Base-by-base conservation (phyloP, 1,284 basidiomycete genomes). In the Dichomitus squalens region DNA sequence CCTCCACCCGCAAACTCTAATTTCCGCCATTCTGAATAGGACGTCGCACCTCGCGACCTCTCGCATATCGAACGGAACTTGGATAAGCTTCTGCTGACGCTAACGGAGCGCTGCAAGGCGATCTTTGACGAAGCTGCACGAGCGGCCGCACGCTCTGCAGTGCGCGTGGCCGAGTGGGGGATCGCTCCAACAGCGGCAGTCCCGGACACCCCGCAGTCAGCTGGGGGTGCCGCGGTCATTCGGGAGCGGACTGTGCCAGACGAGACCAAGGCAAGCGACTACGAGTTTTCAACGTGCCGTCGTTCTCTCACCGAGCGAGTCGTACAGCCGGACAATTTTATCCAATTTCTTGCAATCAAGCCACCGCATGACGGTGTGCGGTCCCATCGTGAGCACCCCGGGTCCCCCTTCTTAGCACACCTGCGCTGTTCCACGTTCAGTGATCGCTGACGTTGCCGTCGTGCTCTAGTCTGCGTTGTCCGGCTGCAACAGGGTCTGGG, bases 1-100 rank as follows among this genome's bases (percentile, higher is more conserved):
- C 41, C 21, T 16, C 8, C 41, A 44, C 41, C 41, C 6, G 25
- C 16, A 25, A 7, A 44, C 8, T 75, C 67, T 33, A 51, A 20
- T 46, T 31, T 39, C 33, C 38, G 52, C n/a, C 2, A 39, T 43
- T 41, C 34, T 27, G 31, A 33, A 31, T 66, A 88, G 86, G 77
- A 75, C 60, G 73, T 78, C 52, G 70, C 70, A 53, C 76, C 74
- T 54, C 77, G 73, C 55, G 80, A 87, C 68, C 70, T 85, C 54
- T 79, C 77, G 57, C 75, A 80, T 70, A 68, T 88, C 59, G 84
- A 88, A 73, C 83, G 82, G 70, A 93, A 92, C 74, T 74, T 93
- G 63, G 81, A 87, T 64, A 80, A 78, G 27, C 76, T 92, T 61
- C 73, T 86, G 52, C 79, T 84, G 61, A 83, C 87, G 66, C 72